Percentiles rank a stretch among this genome's conserved stretches.
These are phyloP conservation scores for Solanum sparsipilum DNA, from an alignment of 257 asterid species.

Conservation along the genomic window DNA sequence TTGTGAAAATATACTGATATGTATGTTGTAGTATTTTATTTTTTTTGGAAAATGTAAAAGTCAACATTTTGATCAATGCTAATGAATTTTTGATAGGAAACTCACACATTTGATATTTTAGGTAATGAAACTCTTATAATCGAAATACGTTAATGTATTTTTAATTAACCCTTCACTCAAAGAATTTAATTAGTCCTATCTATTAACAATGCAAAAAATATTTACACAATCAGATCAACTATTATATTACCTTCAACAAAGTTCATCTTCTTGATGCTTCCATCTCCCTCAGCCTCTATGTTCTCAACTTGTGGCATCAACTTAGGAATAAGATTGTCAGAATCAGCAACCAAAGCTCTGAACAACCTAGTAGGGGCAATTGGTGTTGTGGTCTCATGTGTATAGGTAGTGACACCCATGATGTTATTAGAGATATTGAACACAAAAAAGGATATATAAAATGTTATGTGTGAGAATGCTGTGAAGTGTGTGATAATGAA, in stretches of 20 bases:
- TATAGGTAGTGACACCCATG: constrained; percentile 15
- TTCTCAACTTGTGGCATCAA: constrained; percentile 23
- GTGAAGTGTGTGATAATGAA: neutral
- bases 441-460: neutral
- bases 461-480: neutral
- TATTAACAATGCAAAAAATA: too few relatives aligned
- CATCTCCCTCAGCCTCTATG: constrained; percentile 23
- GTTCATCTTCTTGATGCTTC: constrained; percentile 13
- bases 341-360: constrained; percentile 20
- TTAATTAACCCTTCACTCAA: too few relatives aligned
- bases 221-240: neutral
- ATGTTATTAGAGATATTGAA: neutral
- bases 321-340: constrained; percentile 21
- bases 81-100: neutral
- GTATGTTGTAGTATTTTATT: too few relatives aligned
- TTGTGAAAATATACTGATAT: neutral
- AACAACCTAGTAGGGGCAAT: constrained; percentile 22
- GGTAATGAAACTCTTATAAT: neutral
- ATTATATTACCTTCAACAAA: constrained; percentile 16
- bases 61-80: neutral
- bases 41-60: neutral
- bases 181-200: neutral
- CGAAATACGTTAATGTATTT: too few relatives aligned
- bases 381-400: constrained; percentile 10
- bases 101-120: too few relatives aligned